Base-by-base conservation (phyloP, 495 filamentous ascomycete genomes). In the Penicillium verhagenii region DNA sequence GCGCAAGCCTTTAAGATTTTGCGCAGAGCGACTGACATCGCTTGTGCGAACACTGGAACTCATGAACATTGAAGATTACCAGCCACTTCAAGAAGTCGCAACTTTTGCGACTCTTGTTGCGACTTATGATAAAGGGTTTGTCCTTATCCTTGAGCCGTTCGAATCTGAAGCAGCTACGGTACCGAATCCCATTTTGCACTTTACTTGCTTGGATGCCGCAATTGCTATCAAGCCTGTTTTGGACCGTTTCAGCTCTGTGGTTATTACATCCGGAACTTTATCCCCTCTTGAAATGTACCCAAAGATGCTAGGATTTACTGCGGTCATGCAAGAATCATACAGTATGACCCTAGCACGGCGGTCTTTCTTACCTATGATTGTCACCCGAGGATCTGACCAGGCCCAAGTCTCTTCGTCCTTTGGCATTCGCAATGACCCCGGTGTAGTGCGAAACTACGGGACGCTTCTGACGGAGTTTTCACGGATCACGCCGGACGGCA, bases 241-340 rank as follows among this genome's bases (percentile, higher is more conserved):
- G 65, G 94, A 99, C 50, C 87, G 95, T 29, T 99, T 99, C 70
- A 88, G 86, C 64, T 97, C 95, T 6, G 95, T 99, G 50, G 92
- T 99, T 70, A 97, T 99, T 69, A 99, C 95, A 5, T 97, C 95
- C 0, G 95, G 95, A 63, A 99, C 95, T 3, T 87, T 99, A 47
- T 97, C 94, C 0, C 95, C 95, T 0, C 70, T 99, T 4, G 95
- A 99, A 68, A 97, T 99, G 92, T 99, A 97, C 67, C 95, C 95
- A 0, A 96, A 96, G 62, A 97, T 99, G 94, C 84, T 99, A 9
- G 88, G 87, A 39, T 99, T 99, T 72, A 79, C 76, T 3, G 87
- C 91, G 10, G 92, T 97, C 14, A 85, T 97, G 26, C 91, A 97
- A 66, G 91, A 97, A 67, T 97, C 95, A 2, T 99, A 97, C 75